Percentiles rank a stretch among this genome's conserved stretches.
phyloP scores from a whole-genome alignment of 768 basidiomycete genomes.

The Boletellus sp. region DNA sequence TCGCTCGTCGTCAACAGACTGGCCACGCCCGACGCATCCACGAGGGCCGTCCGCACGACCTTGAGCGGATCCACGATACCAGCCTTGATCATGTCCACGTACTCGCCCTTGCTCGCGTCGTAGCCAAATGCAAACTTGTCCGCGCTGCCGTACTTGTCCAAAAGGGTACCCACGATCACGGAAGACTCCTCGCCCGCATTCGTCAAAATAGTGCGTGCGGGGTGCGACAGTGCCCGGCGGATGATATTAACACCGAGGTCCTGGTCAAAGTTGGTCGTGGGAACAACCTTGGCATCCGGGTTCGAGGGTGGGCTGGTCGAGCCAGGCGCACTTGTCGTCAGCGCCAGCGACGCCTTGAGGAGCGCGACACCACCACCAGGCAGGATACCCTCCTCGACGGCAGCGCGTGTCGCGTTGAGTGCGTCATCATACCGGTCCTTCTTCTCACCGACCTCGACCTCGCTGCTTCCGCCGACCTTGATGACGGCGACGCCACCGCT shows the following conservation, averaged over 20 bases:
- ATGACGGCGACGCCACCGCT: constrained; percentile 97
- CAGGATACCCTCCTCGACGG: constrained; percentile 97
- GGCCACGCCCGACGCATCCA: constrained; percentile 93
- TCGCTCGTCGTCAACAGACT: constrained; percentile 91
- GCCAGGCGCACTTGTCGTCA: constrained; percentile 52
- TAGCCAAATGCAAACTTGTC: constrained; percentile 89
- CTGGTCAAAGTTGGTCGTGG: constrained; percentile 93
- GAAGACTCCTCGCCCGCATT: constrained; percentile 94
- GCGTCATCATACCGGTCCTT: constrained; percentile 98
- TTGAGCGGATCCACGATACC: constrained; percentile 96
- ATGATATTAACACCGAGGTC: constrained; percentile 94
- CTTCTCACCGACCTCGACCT: constrained; percentile 99
- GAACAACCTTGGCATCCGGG: constrained; percentile 61
- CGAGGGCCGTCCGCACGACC: constrained; percentile 89
- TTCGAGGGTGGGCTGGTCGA: constrained; percentile 45
- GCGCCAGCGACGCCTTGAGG: constrained; percentile 75
- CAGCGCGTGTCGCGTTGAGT: constrained; percentile 95
- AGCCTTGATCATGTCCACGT: constrained; percentile 88
- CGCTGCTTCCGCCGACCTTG: constrained; percentile 90
- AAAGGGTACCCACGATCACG: constrained; percentile 87
- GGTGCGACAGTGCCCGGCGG: constrained; percentile 77
- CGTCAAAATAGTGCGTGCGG: constrained; percentile 82
- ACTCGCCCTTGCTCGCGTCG: constrained; percentile 89
- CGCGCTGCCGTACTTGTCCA: constrained; percentile 59
- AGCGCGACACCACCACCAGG: constrained; percentile 95